Conservation (phyloP, 1,284 basidiomycete genomes). For the Pseudomicrostroma phylloplanum region DNA sequence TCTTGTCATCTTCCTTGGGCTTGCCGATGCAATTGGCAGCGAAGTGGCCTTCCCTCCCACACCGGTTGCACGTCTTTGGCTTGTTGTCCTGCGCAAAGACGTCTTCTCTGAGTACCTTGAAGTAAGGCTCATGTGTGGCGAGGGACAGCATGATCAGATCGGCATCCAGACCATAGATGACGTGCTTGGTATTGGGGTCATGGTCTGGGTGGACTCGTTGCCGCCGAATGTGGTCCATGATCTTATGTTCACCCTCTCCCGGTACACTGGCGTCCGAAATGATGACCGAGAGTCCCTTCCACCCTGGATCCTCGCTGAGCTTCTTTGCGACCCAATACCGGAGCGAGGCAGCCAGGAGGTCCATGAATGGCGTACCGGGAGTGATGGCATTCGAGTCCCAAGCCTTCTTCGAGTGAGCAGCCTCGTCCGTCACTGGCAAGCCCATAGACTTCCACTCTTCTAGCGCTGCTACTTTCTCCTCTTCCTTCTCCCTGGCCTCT, state of each 20-base stretch:
- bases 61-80: constrained; percentile 69
- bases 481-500: constrained; percentile 88
- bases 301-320: constrained; percentile 88
- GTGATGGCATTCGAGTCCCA: constrained; percentile 99
- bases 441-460: constrained; percentile 85
- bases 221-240: constrained; percentile 95
- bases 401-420: constrained; percentile 64
- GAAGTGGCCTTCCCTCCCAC: constrained; percentile 88
- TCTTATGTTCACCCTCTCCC: constrained; percentile 99
- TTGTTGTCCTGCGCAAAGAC: constrained; percentile 71
- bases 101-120: constrained; percentile 94
- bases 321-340: constrained; percentile 96
- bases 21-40: constrained; percentile 73
- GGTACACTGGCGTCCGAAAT: constrained; percentile 96
- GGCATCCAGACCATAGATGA: constrained; percentile 96
- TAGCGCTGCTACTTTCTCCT: constrained; percentile 72
- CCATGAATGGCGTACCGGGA: constrained; percentile 96
- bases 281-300: constrained; percentile 76
- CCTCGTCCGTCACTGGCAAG: constrained; percentile 72
- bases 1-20: constrained; percentile 25
- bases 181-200: constrained; percentile 90
- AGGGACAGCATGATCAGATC: constrained; percentile 98
- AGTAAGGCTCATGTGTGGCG: constrained; percentile 96
- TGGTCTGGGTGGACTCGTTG: constrained; percentile 79
- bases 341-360: constrained; percentile 75